These are phyloP conservation scores for Penicillium macrosclerotiorum DNA, from an alignment of 495 filamentous ascomycete genomes.

Conservation along the genomic window DNA sequence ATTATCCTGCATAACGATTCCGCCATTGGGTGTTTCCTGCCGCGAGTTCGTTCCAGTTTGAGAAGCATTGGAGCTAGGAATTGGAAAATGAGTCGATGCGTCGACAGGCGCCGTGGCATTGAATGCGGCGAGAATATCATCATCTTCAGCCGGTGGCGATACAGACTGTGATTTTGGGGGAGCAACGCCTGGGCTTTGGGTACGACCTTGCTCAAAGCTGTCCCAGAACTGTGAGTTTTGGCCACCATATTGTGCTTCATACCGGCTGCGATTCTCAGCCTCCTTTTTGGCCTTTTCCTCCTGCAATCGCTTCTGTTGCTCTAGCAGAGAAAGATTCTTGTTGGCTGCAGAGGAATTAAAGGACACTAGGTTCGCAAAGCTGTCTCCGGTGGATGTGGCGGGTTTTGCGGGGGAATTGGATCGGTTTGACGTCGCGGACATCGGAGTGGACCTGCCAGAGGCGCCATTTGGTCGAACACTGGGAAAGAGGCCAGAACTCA, in stretches of 20 bases:
- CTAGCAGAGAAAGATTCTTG: constrained; percentile 72
- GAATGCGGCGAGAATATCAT: constrained; percentile 65
- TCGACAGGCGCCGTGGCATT: constrained; percentile 59
- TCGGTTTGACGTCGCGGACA: constrained; percentile 54
- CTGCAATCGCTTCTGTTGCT: constrained; percentile 79
- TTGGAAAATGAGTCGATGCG: constrained; percentile 58
- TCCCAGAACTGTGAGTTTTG: constrained; percentile 69
- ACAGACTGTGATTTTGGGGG: constrained; percentile 53
- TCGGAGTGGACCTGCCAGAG: constrained; percentile 68
- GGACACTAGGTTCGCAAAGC: constrained; percentile 84
- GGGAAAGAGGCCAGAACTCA: constrained; percentile 58
- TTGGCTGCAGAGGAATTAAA: constrained; percentile 64
- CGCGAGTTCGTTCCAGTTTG: constrained; percentile 17
- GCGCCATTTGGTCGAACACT: constrained; percentile 55
- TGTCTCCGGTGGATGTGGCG: constrained; percentile 68
- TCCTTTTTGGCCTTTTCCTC: constrained; percentile 76
- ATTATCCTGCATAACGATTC: constrained; percentile 23
- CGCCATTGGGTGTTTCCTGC: constrained; percentile 18
- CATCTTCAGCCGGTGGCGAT: constrained; percentile 41
- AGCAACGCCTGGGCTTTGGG: constrained; percentile 33
- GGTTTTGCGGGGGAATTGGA: constrained; percentile 51
- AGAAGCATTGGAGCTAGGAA: constrained; percentile 38
- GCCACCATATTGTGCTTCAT: constrained; percentile 72
- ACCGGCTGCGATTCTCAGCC: constrained; percentile 63
- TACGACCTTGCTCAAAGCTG: constrained; percentile 49